Evolutionary conservation across 306 rosid species (phyloP), one percentile per base, ranked within the genome.

Genomic region (Ormosia emarginata): DNA sequence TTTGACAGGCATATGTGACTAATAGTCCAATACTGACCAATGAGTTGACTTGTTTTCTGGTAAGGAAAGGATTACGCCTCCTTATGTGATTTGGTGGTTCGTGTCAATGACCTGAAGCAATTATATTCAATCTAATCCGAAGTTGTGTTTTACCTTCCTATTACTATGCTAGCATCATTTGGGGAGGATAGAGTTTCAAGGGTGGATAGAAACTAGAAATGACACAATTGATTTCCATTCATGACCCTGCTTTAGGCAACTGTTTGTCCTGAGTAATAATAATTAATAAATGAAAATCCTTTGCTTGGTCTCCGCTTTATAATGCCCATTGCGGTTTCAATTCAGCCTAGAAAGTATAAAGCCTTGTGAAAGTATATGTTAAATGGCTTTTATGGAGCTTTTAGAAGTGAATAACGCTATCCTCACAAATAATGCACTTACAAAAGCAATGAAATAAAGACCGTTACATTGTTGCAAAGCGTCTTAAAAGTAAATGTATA

Each of bases 191-290:
- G 32, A 44, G 30, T 59, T 12, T 29, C 10, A 75, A 33, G 70
- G 44, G 5, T 43, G 41, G 32, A 44, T 29, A 47, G 46, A 61
- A 62, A n/a, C 14, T 46, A 46, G 50, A 10, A 46, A 46, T 43
- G 80, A 62, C 80, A 44, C 37, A 44, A 62, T 46, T 62, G 80
- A 76, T 76, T 76, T 76, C 4, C 79, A 75, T 75, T 59, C 58
- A 75, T 3, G 67, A 68, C 24, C 14, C 32, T 75, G 44, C 32
- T 75, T 43, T 59, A 43, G 14, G 58, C 52, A 46, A 46, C 52
- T 5, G n/a, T 11, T 46, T 46, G 52, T 46, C 55, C 17, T 49
- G 15, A 49, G 13, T 46, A 46, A 13, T 44, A 44, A 46, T 49
- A 49, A 49, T 49, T 49, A 49, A 3, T 49, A 4, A 13, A 49